Base-by-base conservation (phyloP, 495 filamentous ascomycete genomes). In the Parachaetomium inaequale region DNA sequence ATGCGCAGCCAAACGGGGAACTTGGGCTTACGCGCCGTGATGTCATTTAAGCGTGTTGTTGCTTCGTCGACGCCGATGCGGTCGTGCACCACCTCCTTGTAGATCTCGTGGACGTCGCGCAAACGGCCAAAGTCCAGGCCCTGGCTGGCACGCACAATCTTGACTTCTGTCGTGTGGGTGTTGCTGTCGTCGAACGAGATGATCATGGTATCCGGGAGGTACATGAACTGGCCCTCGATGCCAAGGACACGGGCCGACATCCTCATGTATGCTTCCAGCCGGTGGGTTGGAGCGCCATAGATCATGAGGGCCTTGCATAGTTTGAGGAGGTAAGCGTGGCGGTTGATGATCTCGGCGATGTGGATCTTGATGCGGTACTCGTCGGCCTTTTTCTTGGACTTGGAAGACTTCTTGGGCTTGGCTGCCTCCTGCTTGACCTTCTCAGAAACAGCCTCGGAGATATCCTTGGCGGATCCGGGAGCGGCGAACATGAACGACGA, bases 141-240 rank as follows among this genome's bases (percentile, higher is more conserved):
- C 71, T 92, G 89, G 3, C 72, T 74, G 8, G 84, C 80, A 31
- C 89, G 84, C 14, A 98, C 87, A 46, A 98, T 85, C 72, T 94
- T 93, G 55, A 97, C 89, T 72, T 96, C 93, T 7, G 92, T 92
- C 10, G 93, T 96, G 68, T 96, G 93, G 10, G 91, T 95, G 26
- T 86, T 82, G 26, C 83, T 81, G 75, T 98, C 93, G 68, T 96
- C 93, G 69, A 98, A 97, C 5, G 91, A 92, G 61, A 96, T 88
- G 63, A 98, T 90, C 93, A 97, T 98, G 68, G 90, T 95, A 21
- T 91, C 91, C 2, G 93, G 93, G 25, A 96, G 86, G 70, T 96
- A 97, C 45, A 96, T 75, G 67, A 96, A 97, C 62, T 96, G 92
- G 45, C 87, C 90, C 62, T 96, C 89, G 50, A 97, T 92, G 72